phyloP scores from a whole-genome alignment of 2,329 filamentous ascomycete genomes.

The Colletotrichum phormii region DNA sequence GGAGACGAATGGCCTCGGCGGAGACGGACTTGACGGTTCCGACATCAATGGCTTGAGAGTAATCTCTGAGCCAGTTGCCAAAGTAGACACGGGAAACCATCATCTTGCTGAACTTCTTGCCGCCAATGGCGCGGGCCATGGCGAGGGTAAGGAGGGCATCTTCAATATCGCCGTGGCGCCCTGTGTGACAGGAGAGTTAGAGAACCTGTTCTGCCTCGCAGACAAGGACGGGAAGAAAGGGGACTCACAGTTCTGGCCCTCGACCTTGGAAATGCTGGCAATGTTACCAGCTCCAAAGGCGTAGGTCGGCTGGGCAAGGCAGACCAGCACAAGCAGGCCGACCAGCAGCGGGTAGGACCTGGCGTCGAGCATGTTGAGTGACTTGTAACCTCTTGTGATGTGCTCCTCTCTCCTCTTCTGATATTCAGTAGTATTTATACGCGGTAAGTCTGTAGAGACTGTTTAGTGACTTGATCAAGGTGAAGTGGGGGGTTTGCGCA shows the following conservation, averaged over 20 bases:
- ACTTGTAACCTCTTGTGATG: conserved; percentile 1
- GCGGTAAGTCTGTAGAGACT: conserved; percentile 14
- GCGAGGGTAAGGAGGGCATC: conserved; percentile 84
- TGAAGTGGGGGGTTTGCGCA: conserved; percentile 22
- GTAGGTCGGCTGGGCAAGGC: conserved; percentile 74
- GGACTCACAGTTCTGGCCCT: conserved; percentile 81
- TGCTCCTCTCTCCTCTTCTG: conserved; percentile 5
- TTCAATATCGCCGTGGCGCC: conserved; percentile 93
- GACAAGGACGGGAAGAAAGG: not conserved
- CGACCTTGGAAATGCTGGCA: conserved; percentile 81
- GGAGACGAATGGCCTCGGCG: conserved; percentile 88
- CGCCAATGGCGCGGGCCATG: conserved; percentile 62
- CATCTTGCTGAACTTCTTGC: conserved; percentile 89
- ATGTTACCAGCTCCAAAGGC: conserved; percentile 94
- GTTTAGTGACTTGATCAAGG: conserved; percentile 21
- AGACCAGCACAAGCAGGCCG: conserved; percentile 71
- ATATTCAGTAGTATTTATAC: not conserved
- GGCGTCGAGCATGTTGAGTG: conserved; percentile 57
- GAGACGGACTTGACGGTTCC: conserved; percentile 92
- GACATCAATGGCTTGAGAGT: conserved; percentile 93
- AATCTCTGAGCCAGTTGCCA: conserved; percentile 94
- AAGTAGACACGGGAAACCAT: conserved; percentile 93
- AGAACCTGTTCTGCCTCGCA: not conserved
- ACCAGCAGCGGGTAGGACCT: conserved; percentile 63
- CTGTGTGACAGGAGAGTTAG: conserved; percentile 50